Evolutionary conservation across 2,329 filamentous ascomycete species (phyloP), one percentile per base, ranked within the genome.

Genomic region (Aspergillus unguis): DNA sequence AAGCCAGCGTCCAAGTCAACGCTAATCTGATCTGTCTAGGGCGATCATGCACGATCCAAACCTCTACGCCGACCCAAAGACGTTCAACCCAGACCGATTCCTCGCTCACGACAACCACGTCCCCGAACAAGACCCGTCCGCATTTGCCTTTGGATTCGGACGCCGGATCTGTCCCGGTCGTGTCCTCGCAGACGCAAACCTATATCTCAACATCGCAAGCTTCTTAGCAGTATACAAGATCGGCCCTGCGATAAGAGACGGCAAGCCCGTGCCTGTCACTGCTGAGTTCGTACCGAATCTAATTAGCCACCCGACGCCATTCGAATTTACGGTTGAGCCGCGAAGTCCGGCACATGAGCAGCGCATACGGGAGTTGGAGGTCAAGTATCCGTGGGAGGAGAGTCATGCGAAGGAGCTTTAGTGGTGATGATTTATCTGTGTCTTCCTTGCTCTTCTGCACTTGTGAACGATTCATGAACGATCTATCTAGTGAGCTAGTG

Each of bases 51-150:
- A 57, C 28, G 52, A 57, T 29, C 36, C 52, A 5, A 26, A 28
- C 3, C 8, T 5, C 11, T 57, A 57, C 36, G 26, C 11, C 4
- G 11, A 50, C 31, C 55, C 55, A 0, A 27, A 25, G 25, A 10
- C 27, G 25, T 57, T 57, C 48, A 50, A 47, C 4, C 52, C 55
- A 1, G 36, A 37, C 1, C 52, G 55, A 1, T 57, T 57, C 42
- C 48, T 57, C 0, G 31, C 7, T 4, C 28, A 7, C 26, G n/a
- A 9, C 0, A 4, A 8, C 10, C 9, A 36, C 4, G 9, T n/a
- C 6, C 52, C 52, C 1, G 41, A 54, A 10, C 32, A 8, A 5
- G 55, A 57, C 10, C 55, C 55, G 2, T 31, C 32, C 1, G 17
- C 11, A 5, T 25, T 52, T 1, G 26, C 28, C 9, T 57, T 57